Base-by-base conservation (phyloP, 2,329 filamentous ascomycete genomes). In the Alternaria consortialis region DNA sequence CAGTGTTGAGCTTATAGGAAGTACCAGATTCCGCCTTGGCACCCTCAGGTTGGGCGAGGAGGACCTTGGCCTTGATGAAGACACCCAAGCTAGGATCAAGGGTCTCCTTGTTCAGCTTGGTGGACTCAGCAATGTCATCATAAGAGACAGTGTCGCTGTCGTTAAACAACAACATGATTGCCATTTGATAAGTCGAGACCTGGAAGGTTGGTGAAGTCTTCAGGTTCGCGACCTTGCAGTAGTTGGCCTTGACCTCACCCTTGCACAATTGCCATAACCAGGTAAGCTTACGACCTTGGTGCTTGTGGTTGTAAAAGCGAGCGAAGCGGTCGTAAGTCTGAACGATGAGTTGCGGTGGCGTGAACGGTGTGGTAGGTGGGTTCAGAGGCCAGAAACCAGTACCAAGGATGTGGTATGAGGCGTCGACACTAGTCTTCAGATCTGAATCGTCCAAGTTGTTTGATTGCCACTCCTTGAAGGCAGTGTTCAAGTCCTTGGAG, bases 261-360 rank as follows among this genome's bases (percentile, higher is more conserved):
- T 98, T 99, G 86, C 93, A 98, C 53, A 99, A 84, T 77, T 98
- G 93, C 95, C 95, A 99, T 58, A 99, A 81, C 95, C 95, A 99
- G 7, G 94, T 97, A 39, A 99, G 85, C 82, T 98, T 99, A 63
- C 95, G 91, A 36, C 95, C 95, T 69, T 91, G 95, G 77, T 99
- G 95, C 85, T 98, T 99, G 79, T 94, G 90, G 80, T 92, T 93
- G 84, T 99, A 99, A 79, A 96, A 99, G 32, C 87, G 89, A 31
- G 89, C 86, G 79, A 99, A 99, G 23, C 92, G 90, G 73, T 98
- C 93, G 66, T 94, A 93, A 20, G 96, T 95, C 68, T 90, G 89
- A 62, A 90, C 87, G 65, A 99, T 93, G 73, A 94, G 92, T 11
- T 88, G 84, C 1, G 95, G 95, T 1, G 95, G 92, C 50, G 90